Base-by-base conservation (phyloP, 192 early-diverging fungal genomes). In the Coemansia pectinata region DNA sequence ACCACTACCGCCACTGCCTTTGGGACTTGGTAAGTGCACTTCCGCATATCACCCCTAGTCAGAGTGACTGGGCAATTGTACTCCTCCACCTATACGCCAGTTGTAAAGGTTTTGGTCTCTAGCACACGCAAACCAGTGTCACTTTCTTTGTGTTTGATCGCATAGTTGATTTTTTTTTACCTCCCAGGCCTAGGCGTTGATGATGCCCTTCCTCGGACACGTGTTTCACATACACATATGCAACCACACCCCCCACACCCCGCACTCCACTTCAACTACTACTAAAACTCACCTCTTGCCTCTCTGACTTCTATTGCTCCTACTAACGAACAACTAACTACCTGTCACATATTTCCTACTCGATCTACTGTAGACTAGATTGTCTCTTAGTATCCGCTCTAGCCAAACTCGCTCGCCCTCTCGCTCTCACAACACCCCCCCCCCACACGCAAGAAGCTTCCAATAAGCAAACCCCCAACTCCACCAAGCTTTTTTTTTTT, bases 201-300 rank as follows among this genome's bases (percentile, higher is more conserved):
- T 55, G 52, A 21, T 50, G 47, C 47, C 19, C 47, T 21, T 23
- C 47, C 52, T 55, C 10, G 25, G 52, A 15, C 52, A 55, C 14
- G 25, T 55, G 52, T 55, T 29, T 55, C 52, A 55, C 52, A 55
- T 25, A 25, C 47, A 21, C 47, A 50, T 50, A 50, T 50, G 47
- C 47, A 21, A 10, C 47, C 7, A 21, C 27, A 27, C 27, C 25
- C 4, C 27, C 27, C 12, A n/a, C 52, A 27, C 52, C 23, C 52
- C 23, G 12, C 52, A 55, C 52, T 14, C 27, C 52, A 55, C 48
- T n/a, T 17, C 42, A 14, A 45, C 12, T 45, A 52, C 27, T 11
- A 29, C 52, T 29, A 29, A 55, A 8, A 21, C 9, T 1, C 12
- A 29, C 52, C 14, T 55, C 27, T 29, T 55, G 27, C 10, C 52